Conservation (phyloP, 139 green algal genomes). For the Pycnococcus provasolii region DNA sequence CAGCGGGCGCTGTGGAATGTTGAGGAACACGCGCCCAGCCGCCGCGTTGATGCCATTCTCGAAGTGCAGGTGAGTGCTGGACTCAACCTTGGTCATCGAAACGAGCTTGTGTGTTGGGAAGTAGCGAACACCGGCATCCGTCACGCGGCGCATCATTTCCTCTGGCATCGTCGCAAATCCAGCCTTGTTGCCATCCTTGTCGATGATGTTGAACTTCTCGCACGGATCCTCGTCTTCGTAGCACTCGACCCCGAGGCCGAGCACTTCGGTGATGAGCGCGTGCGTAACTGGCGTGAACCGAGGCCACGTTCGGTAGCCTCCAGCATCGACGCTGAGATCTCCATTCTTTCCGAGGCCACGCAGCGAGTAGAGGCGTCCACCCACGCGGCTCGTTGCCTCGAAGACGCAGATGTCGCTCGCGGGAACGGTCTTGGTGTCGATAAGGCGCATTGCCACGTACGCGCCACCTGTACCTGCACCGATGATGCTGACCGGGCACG, state of each 20-base stretch:
- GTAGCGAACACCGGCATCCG: background rate
- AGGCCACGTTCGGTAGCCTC: background rate
- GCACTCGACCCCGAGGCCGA: background rate
- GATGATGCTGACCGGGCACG: no score
- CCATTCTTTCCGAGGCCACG: background rate
- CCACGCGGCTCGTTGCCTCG: no score
- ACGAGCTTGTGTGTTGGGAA: no score
- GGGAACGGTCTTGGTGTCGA: no score
- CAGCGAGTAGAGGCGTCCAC: background rate
- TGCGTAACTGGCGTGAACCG: background rate
- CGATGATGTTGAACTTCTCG: background rate
- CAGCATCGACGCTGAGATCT: background rate
- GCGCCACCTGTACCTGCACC: no score
- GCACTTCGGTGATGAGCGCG: background rate
- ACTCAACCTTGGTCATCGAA: no score
- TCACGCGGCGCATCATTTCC: background rate
- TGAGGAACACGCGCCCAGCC: background rate
- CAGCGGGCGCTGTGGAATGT: constrained; percentile 1
- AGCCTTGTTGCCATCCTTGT: background rate
- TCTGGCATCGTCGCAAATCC: background rate
- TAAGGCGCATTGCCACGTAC: no score
- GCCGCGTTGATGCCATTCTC: no score
- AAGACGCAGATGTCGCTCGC: no score
- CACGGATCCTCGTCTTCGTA: background rate
- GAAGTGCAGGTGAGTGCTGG: no score